These are phyloP conservation scores for Geotrichum histeridarum DNA, from an alignment of 1,139 yeast genomes.

Conservation along the genomic window DNA sequence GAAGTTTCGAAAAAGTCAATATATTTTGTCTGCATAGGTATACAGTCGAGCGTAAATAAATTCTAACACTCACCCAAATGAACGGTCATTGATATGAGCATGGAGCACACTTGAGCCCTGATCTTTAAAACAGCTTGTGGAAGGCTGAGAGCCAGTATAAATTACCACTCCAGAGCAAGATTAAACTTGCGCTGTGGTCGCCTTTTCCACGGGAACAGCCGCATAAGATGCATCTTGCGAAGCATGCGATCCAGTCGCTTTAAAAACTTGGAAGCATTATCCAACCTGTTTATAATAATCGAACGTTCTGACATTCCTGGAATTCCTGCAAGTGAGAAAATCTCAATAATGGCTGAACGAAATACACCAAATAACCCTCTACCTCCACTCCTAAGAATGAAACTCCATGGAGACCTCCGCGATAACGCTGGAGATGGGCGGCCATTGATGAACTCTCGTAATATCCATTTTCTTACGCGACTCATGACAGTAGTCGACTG, in stretches of 20 bases:
- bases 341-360: neutral
- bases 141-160: too few species aligned
- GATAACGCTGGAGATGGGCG: constrained; percentile 8
- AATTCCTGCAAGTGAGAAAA: constrained; percentile 5
- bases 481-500: neutral
- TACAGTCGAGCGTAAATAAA: too few species aligned
- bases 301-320: constrained; percentile 2
- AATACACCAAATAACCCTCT: constrained; percentile 1
- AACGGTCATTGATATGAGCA: too few species aligned
- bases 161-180: constrained; percentile 14
- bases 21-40: too few species aligned
- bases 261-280: neutral
- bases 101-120: too few species aligned
- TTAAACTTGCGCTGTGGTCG: constrained; percentile 8
- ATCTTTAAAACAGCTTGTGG: too few species aligned
- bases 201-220: constrained; percentile 14
- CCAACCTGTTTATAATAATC: neutral
- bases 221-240: constrained; percentile 8
- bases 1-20: too few species aligned
- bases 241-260: constrained; percentile 6
- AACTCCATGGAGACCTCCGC: constrained; percentile 3
- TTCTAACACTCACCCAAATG: too few species aligned
- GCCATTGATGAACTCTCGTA: constrained; percentile 4
- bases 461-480: constrained; percentile 3
- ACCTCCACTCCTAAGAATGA: neutral